Evolutionary conservation across 768 basidiomycete species (phyloP), one percentile per base, ranked within the genome.

Genomic region (Lentinula sp.): DNA sequence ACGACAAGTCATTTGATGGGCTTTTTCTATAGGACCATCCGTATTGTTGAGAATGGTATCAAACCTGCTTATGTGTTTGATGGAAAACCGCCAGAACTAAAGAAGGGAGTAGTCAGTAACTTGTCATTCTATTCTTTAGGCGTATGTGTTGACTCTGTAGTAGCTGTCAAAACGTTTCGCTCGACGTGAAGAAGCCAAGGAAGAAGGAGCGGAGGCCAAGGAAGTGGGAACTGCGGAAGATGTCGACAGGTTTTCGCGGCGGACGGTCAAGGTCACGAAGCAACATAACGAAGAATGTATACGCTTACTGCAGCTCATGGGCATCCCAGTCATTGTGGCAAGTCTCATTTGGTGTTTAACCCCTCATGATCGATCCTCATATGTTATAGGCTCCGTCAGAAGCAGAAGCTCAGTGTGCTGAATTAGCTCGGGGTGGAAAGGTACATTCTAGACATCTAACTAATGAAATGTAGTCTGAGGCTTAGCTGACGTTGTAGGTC

Each of bases 1-100:
- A 97, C 94, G 3, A 99, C 97, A 2, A 95, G 94, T 75, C 96
- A 99, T 75, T 79, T 99, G 10, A 98, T 98, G 95, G 97, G 97
- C 0, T 90, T 98, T 73, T 99, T 99, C 77, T 98, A 98, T 69
- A 84, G 95, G 42, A 99, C 97, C 0, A 92, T 99, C 62, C 84
- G 97, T 23, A 98, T 99, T 71, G 95, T 95, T 16, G 97, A 99
- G 75, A 96, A 98, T 65, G 97, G 97, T 3, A 94, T 99, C 70
- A 99, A 99, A 69, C 95, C 96, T 0, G 89, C 89, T 37, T 98
- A 98, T 73, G 93, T 99, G 37, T 99, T 99, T 65, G 97, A 99
- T 73, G 97, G 97, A 21, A 96, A 95, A 73, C 97, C 97, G 2
- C 97, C 97, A 50, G 95, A 98, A 67, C 75, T 99, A 76, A 99